Evolutionary conservation across 2,329 filamentous ascomycete genomes (phyloP).

Genomic region (Diaporthe amygdali): DNA sequence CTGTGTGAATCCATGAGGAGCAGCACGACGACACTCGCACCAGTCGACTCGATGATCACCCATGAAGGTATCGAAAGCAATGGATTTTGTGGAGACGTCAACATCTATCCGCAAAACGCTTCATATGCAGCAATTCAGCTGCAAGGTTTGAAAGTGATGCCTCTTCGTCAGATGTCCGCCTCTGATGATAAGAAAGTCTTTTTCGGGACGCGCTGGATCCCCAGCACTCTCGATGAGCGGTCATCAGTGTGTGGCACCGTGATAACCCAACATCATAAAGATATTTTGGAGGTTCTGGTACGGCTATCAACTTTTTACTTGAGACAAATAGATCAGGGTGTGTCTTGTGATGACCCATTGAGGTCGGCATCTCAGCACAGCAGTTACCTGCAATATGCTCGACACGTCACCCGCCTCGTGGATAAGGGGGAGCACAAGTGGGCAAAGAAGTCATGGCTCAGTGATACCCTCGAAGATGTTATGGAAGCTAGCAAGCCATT

Average conservation of each 20-base stretch:
- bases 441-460: conserved; percentile 5
- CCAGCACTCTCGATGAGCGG: neutral
- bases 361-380: neutral
- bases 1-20: neutral
- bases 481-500: conserved; percentile 3
- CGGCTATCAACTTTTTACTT: conserved; percentile 3
- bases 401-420: neutral
- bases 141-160: neutral
- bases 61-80: neutral
- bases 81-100: neutral
- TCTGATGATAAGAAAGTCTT: neutral
- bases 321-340: neutral
- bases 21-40: neutral
- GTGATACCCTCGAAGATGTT: conserved; percentile 20
- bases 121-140: neutral
- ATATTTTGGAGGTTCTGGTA: neutral
- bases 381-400: neutral
- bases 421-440: neutral
- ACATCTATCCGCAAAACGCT: neutral
- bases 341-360: neutral
- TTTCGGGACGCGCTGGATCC: neutral
- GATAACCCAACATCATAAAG: neutral
- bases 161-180: neutral
- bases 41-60: neutral
- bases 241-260: neutral